These are phyloP conservation scores for Pythium apleroticum DNA, from an alignment of 352 stramenopile genomes.

Conservation along the genomic window DNA sequence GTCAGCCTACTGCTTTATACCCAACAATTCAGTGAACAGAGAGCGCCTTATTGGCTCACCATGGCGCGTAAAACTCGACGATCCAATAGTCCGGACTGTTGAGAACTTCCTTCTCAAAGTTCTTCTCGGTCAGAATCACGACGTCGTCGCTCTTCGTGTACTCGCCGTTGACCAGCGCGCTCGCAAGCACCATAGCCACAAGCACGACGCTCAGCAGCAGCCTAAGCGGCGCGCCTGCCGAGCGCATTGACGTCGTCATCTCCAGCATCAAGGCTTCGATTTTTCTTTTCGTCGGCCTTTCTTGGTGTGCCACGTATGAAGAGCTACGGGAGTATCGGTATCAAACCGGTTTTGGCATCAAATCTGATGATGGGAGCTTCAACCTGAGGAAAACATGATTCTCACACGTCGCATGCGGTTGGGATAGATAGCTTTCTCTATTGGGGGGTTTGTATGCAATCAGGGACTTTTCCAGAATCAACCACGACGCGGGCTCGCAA, in stretches of 20 bases:
- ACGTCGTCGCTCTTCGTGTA: slow-evolving; percentile 60
- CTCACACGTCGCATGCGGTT: neutral
- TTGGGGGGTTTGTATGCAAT: neutral
- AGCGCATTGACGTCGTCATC: neutral
- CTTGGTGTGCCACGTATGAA: slow-evolving; percentile 17
- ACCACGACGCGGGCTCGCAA: slow-evolving; percentile 16
- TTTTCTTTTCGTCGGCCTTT: neutral
- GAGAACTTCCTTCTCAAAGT: slow-evolving; percentile 83
- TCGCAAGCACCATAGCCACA: slow-evolving; percentile 7
- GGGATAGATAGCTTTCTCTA: neutral
- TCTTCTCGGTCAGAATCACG: slow-evolving; percentile 76
- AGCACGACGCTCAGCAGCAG: slow-evolving; percentile 13
- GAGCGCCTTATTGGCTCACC: slow-evolving; percentile 31
- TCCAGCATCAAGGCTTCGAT: slow-evolving; percentile 7
- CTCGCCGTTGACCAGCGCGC: slow-evolving; percentile 24
- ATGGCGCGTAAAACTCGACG: slow-evolving; percentile 94
- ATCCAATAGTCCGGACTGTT: slow-evolving; percentile 86
- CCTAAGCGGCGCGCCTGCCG: neutral
- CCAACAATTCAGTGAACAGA: neutral
- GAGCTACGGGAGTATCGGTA: neutral
- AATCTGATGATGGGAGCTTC: neutral
- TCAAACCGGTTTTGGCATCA: slow-evolving; percentile 9
- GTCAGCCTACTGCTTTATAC: too few relatives aligned
- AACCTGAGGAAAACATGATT: slow-evolving; percentile 3
- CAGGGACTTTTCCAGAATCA: neutral